Evolutionary conservation across 1,284 basidiomycete species (phyloP), one percentile per base, ranked within the genome.

Genomic region (Apiotrichum gamsii): DNA sequence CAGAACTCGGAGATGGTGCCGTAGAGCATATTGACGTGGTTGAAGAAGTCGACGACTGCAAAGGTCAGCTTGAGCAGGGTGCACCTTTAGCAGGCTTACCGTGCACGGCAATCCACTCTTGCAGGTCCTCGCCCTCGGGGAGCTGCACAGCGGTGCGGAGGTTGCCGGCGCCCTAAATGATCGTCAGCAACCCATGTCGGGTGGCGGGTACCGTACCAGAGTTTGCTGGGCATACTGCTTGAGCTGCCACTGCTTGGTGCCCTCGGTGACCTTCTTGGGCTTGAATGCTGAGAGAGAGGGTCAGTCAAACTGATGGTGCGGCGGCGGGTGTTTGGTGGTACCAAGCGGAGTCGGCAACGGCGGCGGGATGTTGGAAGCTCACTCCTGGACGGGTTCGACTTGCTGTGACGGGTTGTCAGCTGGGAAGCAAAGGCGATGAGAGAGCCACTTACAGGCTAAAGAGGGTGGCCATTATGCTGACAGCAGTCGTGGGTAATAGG

Each of bases 191-290:
- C n/a, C n/a, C n/a, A n/a, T n/a, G n/a, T n/a, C n/a, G n/a, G n/a
- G n/a, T n/a, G n/a, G n/a, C n/a, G n/a, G n/a, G n/a, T n/a, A 10
- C 51, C 65, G 44, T 20, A 94, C 91, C 66, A 97, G 76, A 11
- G 93, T 97, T 28, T 91, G 91, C 69, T 97, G 93, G 13, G 93
- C 93, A 71, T 96, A 96, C 72, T 94, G 91, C 69, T 93, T 83
- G 56, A 97, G 77, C 74, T 96, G 93, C 72, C 93, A 95, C 69
- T 95, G 91, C 72, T 94, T 95, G 28, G 91, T 94, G 32, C 91
- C 91, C 70, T 94, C 90, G 8, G 90, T 86, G 21, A 91, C 85
- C 72, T 95, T 91, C 75, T 89, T 90, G 34, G 91, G 91, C 70
- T 94, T 94, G 79, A 96, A 96, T n/a, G 91, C 71, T 74, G 48